Percentiles rank a stretch among this genome's conserved stretches.
Conservation (phyloP, 768 basidiomycete species). For the Leccinum variicolor region DNA sequence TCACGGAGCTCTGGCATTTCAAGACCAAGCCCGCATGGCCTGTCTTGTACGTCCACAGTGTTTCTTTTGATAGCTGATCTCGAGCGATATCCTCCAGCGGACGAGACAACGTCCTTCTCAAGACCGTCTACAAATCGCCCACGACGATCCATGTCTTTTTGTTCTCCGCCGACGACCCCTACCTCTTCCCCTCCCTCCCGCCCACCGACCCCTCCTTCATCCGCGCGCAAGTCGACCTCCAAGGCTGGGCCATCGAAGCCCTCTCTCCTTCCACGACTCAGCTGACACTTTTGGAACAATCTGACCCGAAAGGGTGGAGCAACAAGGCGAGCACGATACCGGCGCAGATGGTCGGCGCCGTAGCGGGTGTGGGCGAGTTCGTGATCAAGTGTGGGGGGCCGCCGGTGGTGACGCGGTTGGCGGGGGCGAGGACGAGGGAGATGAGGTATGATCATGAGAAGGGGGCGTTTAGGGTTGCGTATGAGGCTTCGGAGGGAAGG, state of each 20-base stretch:
- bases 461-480: slow-evolving; percentile 77
- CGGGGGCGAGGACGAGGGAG: slow-evolving; percentile 70
- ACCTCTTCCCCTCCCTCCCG: slow-evolving; percentile 76
- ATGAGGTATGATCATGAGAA: slow-evolving; percentile 88
- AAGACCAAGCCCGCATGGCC: slow-evolving; percentile 94
- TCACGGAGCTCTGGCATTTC: slow-evolving; percentile 92
- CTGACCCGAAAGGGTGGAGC: slow-evolving; percentile 96
- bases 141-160: slow-evolving; percentile 93
- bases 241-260: slow-evolving; percentile 96
- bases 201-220: slow-evolving; percentile 72
- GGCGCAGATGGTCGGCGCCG: slow-evolving; percentile 83
- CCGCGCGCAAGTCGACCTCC: slow-evolving; percentile 94
- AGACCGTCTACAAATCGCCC: slow-evolving; percentile 96
- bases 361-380: slow-evolving; percentile 93
- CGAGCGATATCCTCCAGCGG: slow-evolving; percentile 51
- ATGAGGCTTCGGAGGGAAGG: slow-evolving; percentile 61
- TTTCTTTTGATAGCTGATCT: background rate
- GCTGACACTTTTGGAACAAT: slow-evolving; percentile 92
- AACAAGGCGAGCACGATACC: slow-evolving; percentile 88
- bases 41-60: slow-evolving; percentile 62
- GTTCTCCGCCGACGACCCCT: slow-evolving; percentile 88
- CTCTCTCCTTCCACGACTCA: slow-evolving; percentile 93
- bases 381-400: slow-evolving; percentile 95
- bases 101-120: slow-evolving; percentile 85
- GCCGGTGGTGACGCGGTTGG: slow-evolving; percentile 81